Percentiles rank a stretch among this genome's conserved stretches.
Evolutionary conservation across 441 rosid species (phyloP).

Genomic region (Omphalea diandra): DNA sequence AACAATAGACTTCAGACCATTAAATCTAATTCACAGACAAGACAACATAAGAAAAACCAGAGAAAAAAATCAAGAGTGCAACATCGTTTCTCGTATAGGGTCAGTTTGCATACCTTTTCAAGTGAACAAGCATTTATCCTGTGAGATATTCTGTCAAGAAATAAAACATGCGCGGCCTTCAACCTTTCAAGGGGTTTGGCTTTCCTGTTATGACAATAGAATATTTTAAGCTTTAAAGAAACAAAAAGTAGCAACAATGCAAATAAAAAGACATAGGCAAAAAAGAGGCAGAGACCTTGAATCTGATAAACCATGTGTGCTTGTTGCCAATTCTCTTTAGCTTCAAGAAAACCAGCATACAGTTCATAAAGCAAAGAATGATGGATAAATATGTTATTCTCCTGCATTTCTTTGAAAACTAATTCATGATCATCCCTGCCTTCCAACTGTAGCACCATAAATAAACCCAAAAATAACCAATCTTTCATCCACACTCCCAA

Average conservation of each 20-base stretch:
- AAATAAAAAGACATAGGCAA: neutral
- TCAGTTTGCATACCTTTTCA: slow-evolving; percentile 42
- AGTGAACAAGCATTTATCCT: slow-evolving; percentile 42
- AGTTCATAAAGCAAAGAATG: slow-evolving; percentile 65
- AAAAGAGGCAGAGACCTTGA: slow-evolving; percentile 41
- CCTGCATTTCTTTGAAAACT: slow-evolving; percentile 57
- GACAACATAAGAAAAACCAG: neutral
- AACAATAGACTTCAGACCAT: neutral
- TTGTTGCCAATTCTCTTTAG: slow-evolving; percentile 63
- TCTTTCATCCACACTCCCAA: neutral
- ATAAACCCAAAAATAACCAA: neutral
- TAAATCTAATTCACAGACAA: neutral
- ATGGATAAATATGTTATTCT: slow-evolving; percentile 44
- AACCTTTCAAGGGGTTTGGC: slow-evolving; percentile 69
- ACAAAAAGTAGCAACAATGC: neutral
- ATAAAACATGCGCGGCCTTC: slow-evolving; percentile 53
- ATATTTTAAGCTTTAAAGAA: slow-evolving; percentile 4
- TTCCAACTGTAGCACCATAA: slow-evolving; percentile 48
- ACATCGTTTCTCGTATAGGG: neutral
- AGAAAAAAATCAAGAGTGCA: neutral
- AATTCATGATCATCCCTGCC: slow-evolving; percentile 51
- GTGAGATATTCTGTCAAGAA: slow-evolving; percentile 61
- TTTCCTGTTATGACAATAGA: slow-evolving; percentile 44
- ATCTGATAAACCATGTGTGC: slow-evolving; percentile 60
- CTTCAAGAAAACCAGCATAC: slow-evolving; percentile 76